phyloP scores from a whole-genome alignment of 768 basidiomycete species.

The Termitomyces sp. region DNA sequence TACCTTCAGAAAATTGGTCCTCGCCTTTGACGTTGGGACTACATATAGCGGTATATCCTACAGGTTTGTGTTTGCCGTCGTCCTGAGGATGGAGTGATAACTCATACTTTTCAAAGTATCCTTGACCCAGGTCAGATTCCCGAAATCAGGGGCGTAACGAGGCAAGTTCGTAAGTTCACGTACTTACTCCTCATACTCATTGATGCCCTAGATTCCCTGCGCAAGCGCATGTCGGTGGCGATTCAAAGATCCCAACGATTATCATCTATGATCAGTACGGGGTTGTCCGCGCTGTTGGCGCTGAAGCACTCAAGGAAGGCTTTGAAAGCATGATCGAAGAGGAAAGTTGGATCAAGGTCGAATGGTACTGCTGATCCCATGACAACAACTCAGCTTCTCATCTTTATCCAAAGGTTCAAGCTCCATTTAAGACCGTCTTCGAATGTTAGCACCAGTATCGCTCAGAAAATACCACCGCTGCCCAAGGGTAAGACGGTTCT shows the following conservation, averaged over 20 bases:
- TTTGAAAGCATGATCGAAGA: constrained; percentile 37
- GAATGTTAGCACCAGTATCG: constrained; percentile 3
- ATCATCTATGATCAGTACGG: constrained; percentile 44
- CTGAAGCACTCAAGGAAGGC: constrained; percentile 39
- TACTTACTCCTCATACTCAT: neutral
- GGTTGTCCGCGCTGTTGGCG: constrained; percentile 39
- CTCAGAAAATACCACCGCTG: constrained; percentile 30
- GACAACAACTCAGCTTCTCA: constrained; percentile 16
- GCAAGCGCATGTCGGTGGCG: constrained; percentile 40
- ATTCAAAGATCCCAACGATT: constrained; percentile 43
- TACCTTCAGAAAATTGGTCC: constrained; percentile 36
- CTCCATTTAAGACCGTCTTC: constrained; percentile 30
- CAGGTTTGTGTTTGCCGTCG: constrained; percentile 15
- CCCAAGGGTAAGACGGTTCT: constrained; percentile 39
- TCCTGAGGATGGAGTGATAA: neutral
- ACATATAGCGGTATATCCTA: constrained; percentile 51
- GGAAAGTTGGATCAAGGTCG: constrained; percentile 27
- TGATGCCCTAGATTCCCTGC: constrained; percentile 39
- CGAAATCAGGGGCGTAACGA: constrained; percentile 38
- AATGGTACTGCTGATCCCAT: constrained; percentile 32
- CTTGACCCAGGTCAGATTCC: constrained; percentile 33
- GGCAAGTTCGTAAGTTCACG: constrained; percentile 24
- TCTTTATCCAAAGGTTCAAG: constrained; percentile 25
- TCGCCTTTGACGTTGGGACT: constrained; percentile 53
- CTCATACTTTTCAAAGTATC: constrained; percentile 19